Base-by-base conservation (phyloP, 2,329 filamentous ascomycete species). In the Cytospora mali region DNA sequence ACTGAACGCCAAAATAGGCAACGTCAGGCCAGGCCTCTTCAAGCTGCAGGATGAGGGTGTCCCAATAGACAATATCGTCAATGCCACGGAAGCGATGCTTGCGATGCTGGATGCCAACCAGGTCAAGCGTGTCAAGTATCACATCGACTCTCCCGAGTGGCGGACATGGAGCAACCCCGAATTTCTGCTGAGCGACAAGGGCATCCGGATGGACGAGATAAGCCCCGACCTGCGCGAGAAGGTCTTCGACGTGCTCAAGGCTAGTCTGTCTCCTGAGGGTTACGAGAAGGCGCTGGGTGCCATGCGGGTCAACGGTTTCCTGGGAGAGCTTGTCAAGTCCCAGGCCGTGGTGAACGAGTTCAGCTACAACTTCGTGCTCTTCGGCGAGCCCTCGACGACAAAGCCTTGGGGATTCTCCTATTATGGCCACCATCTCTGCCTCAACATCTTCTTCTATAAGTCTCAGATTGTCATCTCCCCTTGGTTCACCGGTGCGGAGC, bases 401-500 rank as follows among this genome's bases (percentile, higher is more conserved):
- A 68, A 75, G 2, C 86, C 89, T 0, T 93, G 90, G 90, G 90
- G 89, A 0, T 90, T 85, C 74, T 84, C 85, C 0, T 86, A 92
- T 69, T 94, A 92, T 75, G 91, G 91, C 7, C 91, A 94, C 72
- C 91, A 94, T 68, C 79, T 94, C 2, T 92, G 89, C 68, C 80
- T 93, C 2, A 88, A 87, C 69, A 81, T 90, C 25, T 89, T 93
- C 71, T 80, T 93, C 61, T 83, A 87, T 70, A 79, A 79, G 33
- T 74, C 77, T 0, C 88, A 92, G 72, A 86, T 92, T 55, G 77
- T 92, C 51, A 79, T 92, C 3, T 86, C 85, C 0, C 91, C 91
- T 0, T 91, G 87, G 75, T 94, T 94, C 74, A 92, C 89, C 0
- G 91, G 91, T 60, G 91, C 91, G 0, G 91, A 94, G 74, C 91